Percentiles rank a stretch among this genome's conserved stretches.
Evolutionary conservation across 202 grass and related monocot species (phyloP).

Genomic region (Hordeum pubiflorum): DNA sequence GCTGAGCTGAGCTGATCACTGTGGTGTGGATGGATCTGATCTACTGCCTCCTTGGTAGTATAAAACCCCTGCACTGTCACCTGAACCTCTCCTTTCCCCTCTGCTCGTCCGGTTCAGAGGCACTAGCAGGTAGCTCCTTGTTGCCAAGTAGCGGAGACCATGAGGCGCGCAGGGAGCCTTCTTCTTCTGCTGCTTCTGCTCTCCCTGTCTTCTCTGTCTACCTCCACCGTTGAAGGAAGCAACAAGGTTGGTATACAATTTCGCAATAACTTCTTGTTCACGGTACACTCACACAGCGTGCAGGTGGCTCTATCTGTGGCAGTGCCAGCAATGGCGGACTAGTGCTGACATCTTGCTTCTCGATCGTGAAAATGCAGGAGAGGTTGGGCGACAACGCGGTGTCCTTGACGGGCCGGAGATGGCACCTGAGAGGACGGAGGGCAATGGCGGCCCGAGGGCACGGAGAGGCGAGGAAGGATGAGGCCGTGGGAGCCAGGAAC

Average conservation of each 20-base stretch:
- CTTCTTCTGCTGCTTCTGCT: slow-evolving; percentile 40
- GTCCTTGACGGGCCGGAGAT: neutral
- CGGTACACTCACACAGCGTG: neutral
- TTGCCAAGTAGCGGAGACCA: neutral
- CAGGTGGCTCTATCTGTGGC: too few relatives aligned
- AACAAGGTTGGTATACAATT: slow-evolving; percentile 16
- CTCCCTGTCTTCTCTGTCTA: slow-evolving; percentile 28
- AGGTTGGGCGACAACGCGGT: neutral
- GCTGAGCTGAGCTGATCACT: neutral
- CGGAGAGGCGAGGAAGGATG: slow-evolving; percentile 1
- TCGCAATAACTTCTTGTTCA: neutral
- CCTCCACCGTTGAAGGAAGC: slow-evolving; percentile 24
- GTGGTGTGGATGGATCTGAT: too few relatives aligned
- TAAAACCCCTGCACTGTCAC: slow-evolving; percentile 35
- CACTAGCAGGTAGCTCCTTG: neutral
- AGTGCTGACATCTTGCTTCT: neutral
- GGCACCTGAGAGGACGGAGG: slow-evolving; percentile 14
- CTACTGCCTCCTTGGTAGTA: slow-evolving; percentile 14
- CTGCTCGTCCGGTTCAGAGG: slow-evolving; percentile 18
- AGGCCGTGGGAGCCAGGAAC: slow-evolving; percentile 18
- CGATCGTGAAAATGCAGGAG: neutral
- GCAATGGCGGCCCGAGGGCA: neutral
- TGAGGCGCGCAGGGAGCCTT: slow-evolving; percentile 13
- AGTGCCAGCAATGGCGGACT: too few relatives aligned
- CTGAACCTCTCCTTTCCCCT: slow-evolving; percentile 39